A percentile compares a stretch with the other conserved stretches of the same genome.
phyloP scores from a whole-genome alignment of 192 early-diverging fungal species.

The Cladochytrium replicatum region DNA sequence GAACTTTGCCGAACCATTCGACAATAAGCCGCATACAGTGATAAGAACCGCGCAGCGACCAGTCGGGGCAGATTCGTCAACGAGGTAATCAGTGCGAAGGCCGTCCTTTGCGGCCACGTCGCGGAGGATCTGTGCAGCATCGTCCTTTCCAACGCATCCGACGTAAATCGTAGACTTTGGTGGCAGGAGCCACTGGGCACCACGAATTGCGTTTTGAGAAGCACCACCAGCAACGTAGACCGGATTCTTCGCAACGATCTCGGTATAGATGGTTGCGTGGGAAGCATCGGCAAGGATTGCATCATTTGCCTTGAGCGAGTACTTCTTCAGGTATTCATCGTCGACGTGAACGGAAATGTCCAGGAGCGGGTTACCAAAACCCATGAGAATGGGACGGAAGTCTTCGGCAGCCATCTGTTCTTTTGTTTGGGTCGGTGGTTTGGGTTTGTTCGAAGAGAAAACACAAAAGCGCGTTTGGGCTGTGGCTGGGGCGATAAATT shows the following conservation, averaged over 20 bases:
- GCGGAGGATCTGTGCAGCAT: slow-evolving; percentile 63
- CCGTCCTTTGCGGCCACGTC: slow-evolving; percentile 72
- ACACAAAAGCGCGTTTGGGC: too few relatives aligned
- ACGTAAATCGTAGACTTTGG: slow-evolving; percentile 81
- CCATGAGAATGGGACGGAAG: slow-evolving; percentile 70
- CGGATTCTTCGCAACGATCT: slow-evolving; percentile 63
- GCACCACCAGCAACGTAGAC: slow-evolving; percentile 91
- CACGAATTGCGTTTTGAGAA: slow-evolving; percentile 87
- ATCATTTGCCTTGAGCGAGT: slow-evolving; percentile 85
- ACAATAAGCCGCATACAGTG: slow-evolving; percentile 46
- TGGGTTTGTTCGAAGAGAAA: too few relatives aligned
- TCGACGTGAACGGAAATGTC: slow-evolving; percentile 86
- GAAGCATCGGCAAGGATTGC: slow-evolving; percentile 86
- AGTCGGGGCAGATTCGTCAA: slow-evolving; percentile 66
- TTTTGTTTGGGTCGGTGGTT: too few relatives aligned
- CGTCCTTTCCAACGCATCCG: slow-evolving; percentile 86
- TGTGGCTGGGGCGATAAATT: too few relatives aligned
- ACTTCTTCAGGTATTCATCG: slow-evolving; percentile 68
- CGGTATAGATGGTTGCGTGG: slow-evolving; percentile 81
- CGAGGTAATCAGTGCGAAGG: slow-evolving; percentile 82
- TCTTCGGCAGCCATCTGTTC: too few relatives aligned
- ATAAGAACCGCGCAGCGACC: slow-evolving; percentile 94
- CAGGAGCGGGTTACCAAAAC: slow-evolving; percentile 95
- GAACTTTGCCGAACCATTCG: not conserved
- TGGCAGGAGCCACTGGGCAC: slow-evolving; percentile 75